Conservation (phyloP, 2,329 filamentous ascomycete genomes). For the Cryoendolithus antarcticus region DNA sequence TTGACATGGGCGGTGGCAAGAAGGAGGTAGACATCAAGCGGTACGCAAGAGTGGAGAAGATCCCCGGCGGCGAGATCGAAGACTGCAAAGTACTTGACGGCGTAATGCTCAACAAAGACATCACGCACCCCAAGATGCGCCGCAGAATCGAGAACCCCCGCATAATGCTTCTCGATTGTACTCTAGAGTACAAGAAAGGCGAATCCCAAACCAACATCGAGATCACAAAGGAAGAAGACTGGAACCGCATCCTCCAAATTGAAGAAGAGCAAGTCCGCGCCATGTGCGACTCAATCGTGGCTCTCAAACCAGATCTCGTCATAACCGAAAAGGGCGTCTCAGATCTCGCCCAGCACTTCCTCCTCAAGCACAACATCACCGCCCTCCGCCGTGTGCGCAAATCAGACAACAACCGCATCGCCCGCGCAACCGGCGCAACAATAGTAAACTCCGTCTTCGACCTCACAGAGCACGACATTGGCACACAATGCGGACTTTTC, state of each 20-base stretch:
- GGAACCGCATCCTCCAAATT: slow-evolving; percentile 97
- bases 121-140: slow-evolving; percentile 99
- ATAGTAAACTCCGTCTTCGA: slow-evolving; percentile 97
- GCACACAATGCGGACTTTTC: slow-evolving; percentile 87
- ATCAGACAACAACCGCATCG: slow-evolving; percentile 99
- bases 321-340: slow-evolving; percentile 99
- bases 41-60: slow-evolving; percentile 94
- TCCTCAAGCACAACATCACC: slow-evolving; percentile 89
- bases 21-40: slow-evolving; percentile 97
- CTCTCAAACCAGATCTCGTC: slow-evolving; percentile 88
- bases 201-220: slow-evolving; percentile 99
- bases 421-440: slow-evolving; percentile 86
- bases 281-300: slow-evolving; percentile 90
- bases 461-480: slow-evolving; percentile 82
- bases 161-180: slow-evolving; percentile 86
- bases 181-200: slow-evolving; percentile 98
- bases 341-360: slow-evolving; percentile 95
- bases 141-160: slow-evolving; percentile 92
- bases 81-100: slow-evolving; percentile 89
- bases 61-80: slow-evolving; percentile 96
- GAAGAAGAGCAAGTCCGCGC: slow-evolving; percentile 97
- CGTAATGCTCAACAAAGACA: slow-evolving; percentile 99
- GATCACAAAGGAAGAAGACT: slow-evolving; percentile 96
- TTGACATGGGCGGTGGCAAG: slow-evolving; percentile 76
- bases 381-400: slow-evolving; percentile 93